A percentile compares a stretch with the other conserved stretches of the same genome.
phyloP scores from a whole-genome alignment of 2,329 filamentous ascomycete genomes.

The Botrytis pseudocinerea region DNA sequence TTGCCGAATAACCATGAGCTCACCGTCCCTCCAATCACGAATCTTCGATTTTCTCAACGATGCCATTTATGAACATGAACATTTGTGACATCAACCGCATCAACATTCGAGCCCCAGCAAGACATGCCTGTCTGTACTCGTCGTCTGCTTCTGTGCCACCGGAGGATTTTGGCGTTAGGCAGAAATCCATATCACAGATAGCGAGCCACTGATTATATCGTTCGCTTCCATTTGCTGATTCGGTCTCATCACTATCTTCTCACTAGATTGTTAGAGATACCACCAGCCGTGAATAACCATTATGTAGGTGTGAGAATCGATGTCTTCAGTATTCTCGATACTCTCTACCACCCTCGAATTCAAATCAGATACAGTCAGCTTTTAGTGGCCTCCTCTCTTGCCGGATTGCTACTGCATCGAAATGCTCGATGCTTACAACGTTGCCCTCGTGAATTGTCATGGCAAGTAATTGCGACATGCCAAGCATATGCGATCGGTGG shows the following conservation, averaged over 20 bases:
- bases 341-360: not conserved
- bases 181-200: conserved; percentile 1
- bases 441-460: not conserved
- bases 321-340: not conserved
- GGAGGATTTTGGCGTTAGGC: not conserved
- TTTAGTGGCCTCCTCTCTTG: not conserved
- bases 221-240: conserved; percentile 2
- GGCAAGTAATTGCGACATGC: not conserved
- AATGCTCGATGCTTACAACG: not conserved
- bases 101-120: not conserved
- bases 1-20: not conserved
- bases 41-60: not conserved
- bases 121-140: conserved; percentile 10
- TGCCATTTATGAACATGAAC: not conserved
- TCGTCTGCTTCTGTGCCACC: not conserved
- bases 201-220: not conserved
- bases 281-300: not conserved
- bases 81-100: not conserved
- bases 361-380: not conserved
- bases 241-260: not conserved
- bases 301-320: not conserved
- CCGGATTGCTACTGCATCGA: not conserved
- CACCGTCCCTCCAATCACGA: not conserved
- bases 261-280: not conserved
- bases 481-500: not conserved